Evolutionary conservation across 1,284 basidiomycete genomes (phyloP).

Genomic region (Moesziomyces parantarcticus): DNA sequence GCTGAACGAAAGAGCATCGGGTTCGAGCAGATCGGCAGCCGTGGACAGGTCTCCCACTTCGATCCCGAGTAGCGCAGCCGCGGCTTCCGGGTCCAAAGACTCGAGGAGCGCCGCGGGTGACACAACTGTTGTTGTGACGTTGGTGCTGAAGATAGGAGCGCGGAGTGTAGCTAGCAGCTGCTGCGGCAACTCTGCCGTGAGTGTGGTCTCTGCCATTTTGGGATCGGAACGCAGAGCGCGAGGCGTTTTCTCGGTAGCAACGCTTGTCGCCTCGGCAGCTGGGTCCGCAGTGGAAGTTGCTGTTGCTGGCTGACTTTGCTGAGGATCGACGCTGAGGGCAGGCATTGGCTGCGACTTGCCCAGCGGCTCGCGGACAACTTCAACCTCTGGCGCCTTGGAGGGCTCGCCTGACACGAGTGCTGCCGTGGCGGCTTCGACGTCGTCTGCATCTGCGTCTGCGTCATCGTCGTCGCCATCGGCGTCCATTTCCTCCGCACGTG

Average conservation of each 20-base stretch:
- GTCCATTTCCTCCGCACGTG: slow-evolving; percentile 40
- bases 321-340: slow-evolving; percentile 14
- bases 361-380: slow-evolving; percentile 46
- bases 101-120: slow-evolving; percentile 57
- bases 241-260: slow-evolving; percentile 7
- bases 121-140: slow-evolving; percentile 56
- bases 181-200: slow-evolving; percentile 55
- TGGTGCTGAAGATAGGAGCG: slow-evolving; percentile 63
- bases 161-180: slow-evolving; percentile 58
- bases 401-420: slow-evolving; percentile 45
- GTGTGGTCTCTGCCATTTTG: slow-evolving; percentile 51
- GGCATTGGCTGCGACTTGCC: slow-evolving; percentile 45
- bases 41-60: slow-evolving; percentile 41
- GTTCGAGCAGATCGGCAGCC: slow-evolving; percentile 44
- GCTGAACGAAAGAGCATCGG: slow-evolving; percentile 50
- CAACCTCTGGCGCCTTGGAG: slow-evolving; percentile 36
- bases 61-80: slow-evolving; percentile 55
- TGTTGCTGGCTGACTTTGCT: background rate
- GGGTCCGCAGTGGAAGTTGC: slow-evolving; percentile 1
- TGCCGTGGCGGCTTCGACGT: slow-evolving; percentile 47
- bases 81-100: slow-evolving; percentile 53
- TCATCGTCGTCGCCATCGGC: slow-evolving; percentile 51
- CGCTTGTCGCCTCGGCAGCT: background rate
- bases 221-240: slow-evolving; percentile 33
- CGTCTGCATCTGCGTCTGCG: slow-evolving; percentile 49